Base-by-base conservation (phyloP, 2,329 filamentous ascomycete species). In the Ophiostoma sp. region DNA sequence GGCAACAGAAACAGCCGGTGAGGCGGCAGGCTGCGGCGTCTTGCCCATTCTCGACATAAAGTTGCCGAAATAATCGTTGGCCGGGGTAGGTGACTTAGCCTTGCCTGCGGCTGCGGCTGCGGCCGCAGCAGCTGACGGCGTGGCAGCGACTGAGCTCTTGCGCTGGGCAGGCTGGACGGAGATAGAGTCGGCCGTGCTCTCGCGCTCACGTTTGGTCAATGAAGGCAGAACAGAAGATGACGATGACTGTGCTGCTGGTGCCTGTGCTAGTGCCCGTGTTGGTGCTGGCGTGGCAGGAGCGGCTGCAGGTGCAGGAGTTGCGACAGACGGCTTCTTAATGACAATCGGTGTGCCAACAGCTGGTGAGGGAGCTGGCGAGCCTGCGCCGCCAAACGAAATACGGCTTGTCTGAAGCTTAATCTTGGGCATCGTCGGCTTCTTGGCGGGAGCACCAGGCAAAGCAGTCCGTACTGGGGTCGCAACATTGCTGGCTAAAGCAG, bases 121-220 rank as follows among this genome's bases (percentile, higher is more conserved):
- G n/a, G n/a, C 17, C 2, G 68, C 3, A 3, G 8, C 33, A 36
- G 33, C 33, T 8, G 8, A n/a, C 17, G 73, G 39, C 2, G 69
- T 25, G 4, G 61, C 50, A 3, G 61, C 55, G 0, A 31, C n/a
- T 7, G 70, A 42, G 42, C 63, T 57, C 48, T 75, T 42, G 22
- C 77, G 76, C 17, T 72, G 72, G 8, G 76, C 45, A n/a, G 77
- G 75, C 45, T 76, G 75, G n/a, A 78, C 78, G 1, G 78, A 70
- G 17, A 79, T 80, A 0, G 78, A 78, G 72, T 80, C 78, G 9
- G 73, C 74, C 8, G 63, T 68, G 11, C 61, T 36, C 55, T 75
- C 74, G 8, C 39, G 36, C 48, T 75, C 74, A 11, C 42, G 55
- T 31, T 71, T 68, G 9, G 64, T 36, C 7, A 61, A 11, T 19